phyloP scores from a whole-genome alignment of 192 early-diverging fungal species.

The Cetraspora pellucida region DNA sequence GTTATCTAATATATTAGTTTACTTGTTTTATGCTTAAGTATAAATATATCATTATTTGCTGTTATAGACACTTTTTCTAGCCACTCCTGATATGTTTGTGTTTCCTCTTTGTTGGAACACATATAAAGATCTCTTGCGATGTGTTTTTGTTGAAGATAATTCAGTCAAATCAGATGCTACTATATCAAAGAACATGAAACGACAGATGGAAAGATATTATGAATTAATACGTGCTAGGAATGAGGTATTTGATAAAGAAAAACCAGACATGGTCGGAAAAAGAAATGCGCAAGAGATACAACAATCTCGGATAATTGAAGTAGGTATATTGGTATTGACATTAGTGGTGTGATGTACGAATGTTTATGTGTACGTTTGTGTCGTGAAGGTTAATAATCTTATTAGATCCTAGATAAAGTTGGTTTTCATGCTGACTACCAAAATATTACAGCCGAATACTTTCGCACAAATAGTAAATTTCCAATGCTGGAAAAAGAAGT shows the following conservation, averaged over 20 bases:
- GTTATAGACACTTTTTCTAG: conserved; percentile 53
- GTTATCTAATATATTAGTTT: conserved; percentile 16
- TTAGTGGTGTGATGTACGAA: neutral
- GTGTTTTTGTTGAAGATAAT: conserved; percentile 45
- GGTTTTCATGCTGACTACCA: conserved; percentile 33
- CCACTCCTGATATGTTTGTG: conserved; percentile 65
- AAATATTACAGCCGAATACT: conserved; percentile 36
- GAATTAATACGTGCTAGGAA: neutral
- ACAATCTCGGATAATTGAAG: conserved; percentile 6
- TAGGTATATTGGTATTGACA: neutral
- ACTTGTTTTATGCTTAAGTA: neutral
- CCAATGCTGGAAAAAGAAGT: conserved; percentile 9
- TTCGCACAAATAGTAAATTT: conserved; percentile 26
- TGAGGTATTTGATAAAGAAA: conserved; percentile 17
- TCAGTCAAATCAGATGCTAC: conserved; percentile 36
- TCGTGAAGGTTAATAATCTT: neutral
- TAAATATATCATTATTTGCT: neutral
- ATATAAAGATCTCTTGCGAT: conserved; percentile 46
- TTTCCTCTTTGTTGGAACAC: conserved; percentile 55
- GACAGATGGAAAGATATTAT: neutral
- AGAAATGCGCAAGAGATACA: neutral
- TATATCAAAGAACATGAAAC: neutral
- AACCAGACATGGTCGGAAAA: neutral
- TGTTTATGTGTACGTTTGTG: neutral
- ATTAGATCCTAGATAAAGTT: conserved; percentile 43